These are phyloP conservation scores for Tuber aestivum DNA, from an alignment of 495 filamentous ascomycete species.

Conservation along the genomic window DNA sequence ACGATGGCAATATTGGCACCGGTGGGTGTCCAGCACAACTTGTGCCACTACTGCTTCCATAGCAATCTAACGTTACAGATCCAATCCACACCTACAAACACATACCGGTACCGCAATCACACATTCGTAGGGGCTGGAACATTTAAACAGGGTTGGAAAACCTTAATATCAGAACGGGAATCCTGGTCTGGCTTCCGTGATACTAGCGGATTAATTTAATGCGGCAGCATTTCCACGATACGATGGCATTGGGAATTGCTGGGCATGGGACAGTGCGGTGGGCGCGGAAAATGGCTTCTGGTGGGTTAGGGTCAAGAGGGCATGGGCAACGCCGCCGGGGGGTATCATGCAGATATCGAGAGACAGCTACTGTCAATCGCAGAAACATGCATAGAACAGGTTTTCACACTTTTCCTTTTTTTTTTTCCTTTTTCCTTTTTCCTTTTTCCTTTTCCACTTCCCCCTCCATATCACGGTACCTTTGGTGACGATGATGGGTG, in stretches of 20 bases:
- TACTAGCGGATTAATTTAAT: neutral
- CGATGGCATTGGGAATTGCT: neutral
- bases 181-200: neutral
- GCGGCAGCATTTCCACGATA: neutral
- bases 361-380: neutral
- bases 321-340: neutral
- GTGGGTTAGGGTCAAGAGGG: neutral
- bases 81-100: too few relatives aligned
- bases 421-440: neutral
- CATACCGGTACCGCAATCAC: neutral
- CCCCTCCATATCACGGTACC: neutral
- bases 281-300: neutral
- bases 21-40: neutral
- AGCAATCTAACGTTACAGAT: neutral
- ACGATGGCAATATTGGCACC: neutral
- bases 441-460: too few relatives aligned
- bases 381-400: neutral
- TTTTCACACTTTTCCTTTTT: neutral
- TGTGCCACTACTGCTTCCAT: neutral
- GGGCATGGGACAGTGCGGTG: neutral
- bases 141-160: neutral
- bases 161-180: neutral
- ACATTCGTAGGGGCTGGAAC: neutral
- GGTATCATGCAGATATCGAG: neutral
- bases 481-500: neutral